Evolutionary conservation across 148 eudicot genomes (phyloP).

Genomic region (Fallopia convolvulus): DNA sequence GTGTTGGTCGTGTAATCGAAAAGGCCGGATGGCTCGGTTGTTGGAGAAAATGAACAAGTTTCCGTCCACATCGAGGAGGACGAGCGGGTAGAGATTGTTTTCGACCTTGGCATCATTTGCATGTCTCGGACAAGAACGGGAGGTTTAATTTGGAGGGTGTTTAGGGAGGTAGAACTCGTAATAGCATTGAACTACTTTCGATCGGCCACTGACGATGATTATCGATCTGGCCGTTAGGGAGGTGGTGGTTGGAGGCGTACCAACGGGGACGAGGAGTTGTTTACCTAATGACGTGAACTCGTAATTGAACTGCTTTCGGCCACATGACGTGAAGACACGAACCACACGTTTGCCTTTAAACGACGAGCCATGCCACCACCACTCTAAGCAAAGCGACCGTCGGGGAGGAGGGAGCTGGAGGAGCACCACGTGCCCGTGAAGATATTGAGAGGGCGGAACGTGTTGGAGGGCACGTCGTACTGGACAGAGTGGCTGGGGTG

Average conservation of each 20-base stretch:
- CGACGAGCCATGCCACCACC: too few species aligned
- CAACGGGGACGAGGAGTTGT: slow-evolving; percentile 4
- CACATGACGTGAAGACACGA: slow-evolving; percentile 34
- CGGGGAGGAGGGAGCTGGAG: slow-evolving; percentile 38
- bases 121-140: slow-evolving; percentile 36
- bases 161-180: slow-evolving; percentile 7
- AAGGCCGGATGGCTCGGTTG: slow-evolving; percentile 50
- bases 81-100: too few species aligned
- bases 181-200: slow-evolving; percentile 19
- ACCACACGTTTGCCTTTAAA: slow-evolving; percentile 51
- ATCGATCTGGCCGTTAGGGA: slow-evolving; percentile 60
- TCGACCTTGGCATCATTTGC: slow-evolving; percentile 19
- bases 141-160: slow-evolving; percentile 15
- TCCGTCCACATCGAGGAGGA: too few species aligned
- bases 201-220: slow-evolving; percentile 58
- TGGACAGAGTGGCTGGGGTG: slow-evolving; percentile 63
- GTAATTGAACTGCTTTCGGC: background rate
- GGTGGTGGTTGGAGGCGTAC: background rate
- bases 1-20: slow-evolving; percentile 30
- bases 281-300: slow-evolving; percentile 27
- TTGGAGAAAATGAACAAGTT: slow-evolving; percentile 8
- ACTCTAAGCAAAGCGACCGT: slow-evolving; percentile 53
- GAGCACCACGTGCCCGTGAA: slow-evolving; percentile 69
- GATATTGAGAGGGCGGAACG: slow-evolving; percentile 51
- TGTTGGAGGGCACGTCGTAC: slow-evolving; percentile 37